phyloP scores from a whole-genome alignment of 1,284 basidiomycete species.

The Agaricales sp. region DNA sequence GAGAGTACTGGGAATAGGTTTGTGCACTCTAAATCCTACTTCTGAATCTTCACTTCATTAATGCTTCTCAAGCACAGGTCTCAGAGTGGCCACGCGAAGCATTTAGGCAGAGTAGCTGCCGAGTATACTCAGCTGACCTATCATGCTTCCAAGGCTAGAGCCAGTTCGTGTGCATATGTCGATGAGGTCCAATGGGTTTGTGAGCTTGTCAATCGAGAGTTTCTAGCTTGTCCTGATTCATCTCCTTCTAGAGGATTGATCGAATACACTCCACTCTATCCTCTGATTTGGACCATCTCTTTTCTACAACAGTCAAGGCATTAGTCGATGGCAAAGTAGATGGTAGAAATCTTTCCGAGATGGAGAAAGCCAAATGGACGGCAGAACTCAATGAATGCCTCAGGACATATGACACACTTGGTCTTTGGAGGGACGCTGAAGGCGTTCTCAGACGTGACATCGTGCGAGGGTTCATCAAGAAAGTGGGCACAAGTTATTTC shows the following conservation, averaged over 20 bases:
- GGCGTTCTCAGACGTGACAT: conserved; percentile 68
- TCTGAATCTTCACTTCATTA: conserved; percentile 6
- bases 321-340: conserved; percentile 35
- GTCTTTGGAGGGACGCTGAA: conserved; percentile 79
- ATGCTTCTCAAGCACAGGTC: too few relatives aligned
- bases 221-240: conserved; percentile 9
- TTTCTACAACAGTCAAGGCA: conserved; percentile 43
- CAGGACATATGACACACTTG: conserved; percentile 72
- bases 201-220: conserved; percentile 20
- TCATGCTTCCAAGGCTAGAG: conserved; percentile 72
- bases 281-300: conserved; percentile 75
- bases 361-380: conserved; percentile 52
- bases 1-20: conserved; percentile 28
- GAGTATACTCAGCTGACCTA: conserved; percentile 94
- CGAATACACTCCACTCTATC: conserved; percentile 73
- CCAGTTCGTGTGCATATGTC: conserved; percentile 68
- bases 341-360: conserved; percentile 36
- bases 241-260: conserved; percentile 55
- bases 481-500: conserved; percentile 47
- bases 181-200: conserved; percentile 80
- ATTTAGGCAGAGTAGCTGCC: conserved; percentile 75
- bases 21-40: conserved; percentile 12
- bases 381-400: conserved; percentile 71
- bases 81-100: conserved; percentile 66
- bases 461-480: conserved; percentile 66